Percentiles rank a stretch among this genome's conserved stretches.
These are phyloP conservation scores for Coelastrella sp. DNA, from an alignment of 139 green algal genomes.

Conservation along the genomic window DNA sequence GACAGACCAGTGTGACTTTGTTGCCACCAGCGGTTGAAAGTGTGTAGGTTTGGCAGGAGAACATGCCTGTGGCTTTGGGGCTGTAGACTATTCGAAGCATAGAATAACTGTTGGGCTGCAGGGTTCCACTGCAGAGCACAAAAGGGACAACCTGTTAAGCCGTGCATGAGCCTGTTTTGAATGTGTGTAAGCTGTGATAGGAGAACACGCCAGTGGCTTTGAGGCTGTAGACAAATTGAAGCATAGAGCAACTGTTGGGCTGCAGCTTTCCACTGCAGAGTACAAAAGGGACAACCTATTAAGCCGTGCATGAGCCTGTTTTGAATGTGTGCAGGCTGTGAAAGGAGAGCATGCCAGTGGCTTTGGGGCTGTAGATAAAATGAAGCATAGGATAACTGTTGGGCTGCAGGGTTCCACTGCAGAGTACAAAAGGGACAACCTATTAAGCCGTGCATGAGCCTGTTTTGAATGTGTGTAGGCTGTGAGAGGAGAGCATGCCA, in stretches of 20 bases:
- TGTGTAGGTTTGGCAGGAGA: slow-evolving; percentile 69
- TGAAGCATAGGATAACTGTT: slow-evolving; percentile 65
- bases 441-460: too few species aligned
- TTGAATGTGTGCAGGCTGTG: slow-evolving; percentile 68
- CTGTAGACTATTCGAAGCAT: slow-evolving; percentile 68
- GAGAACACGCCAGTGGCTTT: too few species aligned
- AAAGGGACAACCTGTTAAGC: too few species aligned
- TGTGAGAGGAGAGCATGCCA: too few species aligned
- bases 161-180: too few species aligned
- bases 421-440: too few species aligned
- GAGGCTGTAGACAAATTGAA: too few species aligned
- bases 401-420: slow-evolving; percentile 62
- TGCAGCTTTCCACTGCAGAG: slow-evolving; percentile 16
- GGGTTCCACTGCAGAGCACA: slow-evolving; percentile 51
- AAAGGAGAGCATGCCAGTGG: slow-evolving; percentile 68
- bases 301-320: too few species aligned
- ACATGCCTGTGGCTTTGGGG: slow-evolving; percentile 63
- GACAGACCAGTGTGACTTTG: slow-evolving; percentile 55
- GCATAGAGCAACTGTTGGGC: too few species aligned
- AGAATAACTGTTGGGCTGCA: slow-evolving; percentile 65
- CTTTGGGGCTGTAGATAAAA: slow-evolving; percentile 66
- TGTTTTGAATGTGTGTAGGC: too few species aligned
- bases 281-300: too few species aligned
- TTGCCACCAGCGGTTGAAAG: slow-evolving; percentile 73
- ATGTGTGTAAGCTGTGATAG: too few species aligned